Conservation (phyloP, 2,329 filamentous ascomycete genomes). For the Ascochyta rabiei region DNA sequence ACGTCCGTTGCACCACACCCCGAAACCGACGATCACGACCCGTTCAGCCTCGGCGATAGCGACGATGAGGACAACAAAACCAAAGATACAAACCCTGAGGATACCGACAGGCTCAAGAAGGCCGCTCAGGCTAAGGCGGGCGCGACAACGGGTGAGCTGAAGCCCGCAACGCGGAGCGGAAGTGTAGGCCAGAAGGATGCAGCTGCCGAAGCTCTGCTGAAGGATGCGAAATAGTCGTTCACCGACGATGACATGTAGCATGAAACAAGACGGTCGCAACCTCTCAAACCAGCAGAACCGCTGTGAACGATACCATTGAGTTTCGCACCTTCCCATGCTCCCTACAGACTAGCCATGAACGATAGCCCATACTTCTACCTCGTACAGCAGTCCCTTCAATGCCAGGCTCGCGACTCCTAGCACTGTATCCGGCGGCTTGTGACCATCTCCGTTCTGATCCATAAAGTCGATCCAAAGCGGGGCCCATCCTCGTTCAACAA, state of each 20-base stretch:
- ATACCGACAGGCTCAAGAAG: slow-evolving; percentile 58
- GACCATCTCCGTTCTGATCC: slow-evolving; percentile 40
- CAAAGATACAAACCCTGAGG: slow-evolving; percentile 63
- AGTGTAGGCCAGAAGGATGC: slow-evolving; percentile 54
- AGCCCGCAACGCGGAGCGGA: slow-evolving; percentile 50
- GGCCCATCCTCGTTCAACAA: slow-evolving; percentile 41
- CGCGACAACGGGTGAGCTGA: slow-evolving; percentile 33
- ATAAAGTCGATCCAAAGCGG: slow-evolving; percentile 45
- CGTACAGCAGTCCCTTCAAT: slow-evolving; percentile 39
- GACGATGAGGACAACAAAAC: slow-evolving; percentile 84
- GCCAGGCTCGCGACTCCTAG: slow-evolving; percentile 44
- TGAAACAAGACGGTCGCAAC: background rate
- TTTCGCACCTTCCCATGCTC: background rate
- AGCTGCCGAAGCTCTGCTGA: slow-evolving; percentile 54
- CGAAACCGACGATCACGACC: slow-evolving; percentile 83
- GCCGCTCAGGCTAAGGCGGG: slow-evolving; percentile 50
- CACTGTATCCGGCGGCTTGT: slow-evolving; percentile 47
- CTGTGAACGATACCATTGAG: background rate
- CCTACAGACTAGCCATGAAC: slow-evolving; percentile 18
- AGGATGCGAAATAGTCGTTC: slow-evolving; percentile 38
- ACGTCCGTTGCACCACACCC: slow-evolving; percentile 84
- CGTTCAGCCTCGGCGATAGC: slow-evolving; percentile 94
- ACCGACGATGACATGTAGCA: background rate
- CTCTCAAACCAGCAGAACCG: background rate
- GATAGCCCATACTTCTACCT: slow-evolving; percentile 44